Base-by-base conservation (phyloP, 2,329 filamentous ascomycete species). In the Epichloe gansuensis region DNA sequence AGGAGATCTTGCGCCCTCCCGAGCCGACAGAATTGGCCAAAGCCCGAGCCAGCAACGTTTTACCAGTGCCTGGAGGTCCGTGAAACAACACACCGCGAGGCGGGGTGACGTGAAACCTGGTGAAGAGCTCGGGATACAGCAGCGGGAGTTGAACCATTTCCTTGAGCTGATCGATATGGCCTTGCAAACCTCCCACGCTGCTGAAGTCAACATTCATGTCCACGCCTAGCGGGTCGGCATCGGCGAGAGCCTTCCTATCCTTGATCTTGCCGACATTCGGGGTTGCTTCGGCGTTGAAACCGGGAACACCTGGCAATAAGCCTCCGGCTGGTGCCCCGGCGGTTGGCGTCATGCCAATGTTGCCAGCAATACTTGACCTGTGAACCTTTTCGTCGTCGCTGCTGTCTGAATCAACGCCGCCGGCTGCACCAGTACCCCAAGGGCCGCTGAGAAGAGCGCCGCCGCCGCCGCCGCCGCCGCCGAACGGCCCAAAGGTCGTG, bases 131-230 rank as follows among this genome's bases (percentile, higher is more conserved):
- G 0, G 93, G 93, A 63, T 98, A 98, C 5, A 97, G 78, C 21
- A 98, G 73, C 2, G 93, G 93, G 55, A 98, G 77, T 58, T 91
- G 87, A 17, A 98, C 91, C 93, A 98, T 98, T 70, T 98, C 93
- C 68, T 98, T 97, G 56, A 98, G 76, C 67, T 96, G 89, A 64
- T 96, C 89, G 64, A 98, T 96, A 64, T 97, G 91, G 38, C 88
- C 85, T 64, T 95, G 84, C 44, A 98, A 72, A 41, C 93, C 93
- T 63, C 93, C 93, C 52, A 98, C 90, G 58, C 90, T 88, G 66
- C 87, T 91, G 65, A 98, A 96, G 63, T 90, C 90, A 55, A 98
- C 89, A 61, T 82, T 91, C 63, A 91, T 74, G 63, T 97, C 90
- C 36, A 98, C 89, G 9, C 93, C 93, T 3, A 98, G 77, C 44